Evolutionary conservation across 2,329 filamentous ascomycete genomes (phyloP).

Genomic region (Clonostachys byssicola): DNA sequence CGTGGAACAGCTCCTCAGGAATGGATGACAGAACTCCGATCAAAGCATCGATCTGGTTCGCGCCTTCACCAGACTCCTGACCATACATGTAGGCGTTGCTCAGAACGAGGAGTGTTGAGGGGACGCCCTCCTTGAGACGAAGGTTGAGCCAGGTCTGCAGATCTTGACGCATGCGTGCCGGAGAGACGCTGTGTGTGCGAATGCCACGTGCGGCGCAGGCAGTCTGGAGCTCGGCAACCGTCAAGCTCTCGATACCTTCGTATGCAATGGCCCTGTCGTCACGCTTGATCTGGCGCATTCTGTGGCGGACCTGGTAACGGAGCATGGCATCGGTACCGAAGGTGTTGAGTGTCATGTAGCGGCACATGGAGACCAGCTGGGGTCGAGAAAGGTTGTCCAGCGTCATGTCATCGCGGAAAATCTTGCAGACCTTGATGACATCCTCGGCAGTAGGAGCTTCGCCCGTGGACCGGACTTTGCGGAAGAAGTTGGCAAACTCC

Average conservation of each 20-base stretch:
- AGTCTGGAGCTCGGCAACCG: slow-evolving; percentile 88
- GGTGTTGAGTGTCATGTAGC: slow-evolving; percentile 96
- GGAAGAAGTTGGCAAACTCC: slow-evolving; percentile 96
- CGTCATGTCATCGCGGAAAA: slow-evolving; percentile 96
- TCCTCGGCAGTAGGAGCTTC: slow-evolving; percentile 85
- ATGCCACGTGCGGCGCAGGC: slow-evolving; percentile 91
- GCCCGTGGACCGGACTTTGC: slow-evolving; percentile 87
- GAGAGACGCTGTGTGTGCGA: slow-evolving; percentile 87
- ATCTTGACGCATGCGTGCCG: slow-evolving; percentile 82
- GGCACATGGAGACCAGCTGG: slow-evolving; percentile 95
- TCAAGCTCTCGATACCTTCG: slow-evolving; percentile 89
- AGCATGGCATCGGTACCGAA: slow-evolving; percentile 98
- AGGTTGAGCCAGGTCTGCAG: slow-evolving; percentile 92
- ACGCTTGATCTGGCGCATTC: slow-evolving; percentile 98
- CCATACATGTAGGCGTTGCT: slow-evolving; percentile 98
- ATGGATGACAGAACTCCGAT: slow-evolving; percentile 91
- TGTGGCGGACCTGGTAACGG: slow-evolving; percentile 92
- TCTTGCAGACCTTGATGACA: slow-evolving; percentile 98
- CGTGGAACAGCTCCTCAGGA: slow-evolving; percentile 97
- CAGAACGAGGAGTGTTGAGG: slow-evolving; percentile 89
- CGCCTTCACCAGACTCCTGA: slow-evolving; percentile 74
- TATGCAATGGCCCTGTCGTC: slow-evolving; percentile 93
- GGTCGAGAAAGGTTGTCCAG: slow-evolving; percentile 95
- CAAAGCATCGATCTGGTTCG: slow-evolving; percentile 87
- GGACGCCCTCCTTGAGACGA: slow-evolving; percentile 89